These are phyloP conservation scores for Penicillium oxalicum DNA, from an alignment of 2,329 filamentous ascomycete genomes.

Conservation along the genomic window DNA sequence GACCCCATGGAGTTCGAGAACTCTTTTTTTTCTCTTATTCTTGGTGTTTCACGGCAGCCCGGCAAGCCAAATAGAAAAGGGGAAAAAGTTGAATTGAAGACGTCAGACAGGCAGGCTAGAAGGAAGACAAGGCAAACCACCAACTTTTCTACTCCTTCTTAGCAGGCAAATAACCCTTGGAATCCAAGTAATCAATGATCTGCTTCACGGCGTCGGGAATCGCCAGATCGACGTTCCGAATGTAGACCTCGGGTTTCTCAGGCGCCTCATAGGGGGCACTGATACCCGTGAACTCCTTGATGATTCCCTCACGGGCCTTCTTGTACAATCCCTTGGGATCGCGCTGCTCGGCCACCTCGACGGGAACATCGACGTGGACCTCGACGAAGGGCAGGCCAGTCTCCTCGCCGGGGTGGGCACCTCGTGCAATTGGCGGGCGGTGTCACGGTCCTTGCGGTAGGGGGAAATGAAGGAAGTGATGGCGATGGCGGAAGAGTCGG, in stretches of 20 bases:
- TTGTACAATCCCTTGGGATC: slow-evolving; percentile 98
- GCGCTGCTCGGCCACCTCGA: slow-evolving; percentile 87
- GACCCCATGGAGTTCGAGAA: too few relatives aligned
- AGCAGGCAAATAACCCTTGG: slow-evolving; percentile 56
- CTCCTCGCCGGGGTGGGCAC: slow-evolving; percentile 53
- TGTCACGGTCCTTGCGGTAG: slow-evolving; percentile 77
- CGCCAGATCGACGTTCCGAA: slow-evolving; percentile 72
- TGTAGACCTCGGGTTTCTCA: slow-evolving; percentile 75
- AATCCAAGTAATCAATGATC: slow-evolving; percentile 72
- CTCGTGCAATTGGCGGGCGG: slow-evolving; percentile 74
- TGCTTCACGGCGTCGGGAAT: slow-evolving; percentile 84
- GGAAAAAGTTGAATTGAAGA: too few relatives aligned
- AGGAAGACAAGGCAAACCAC: too few relatives aligned
- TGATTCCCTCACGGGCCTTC: slow-evolving; percentile 87
- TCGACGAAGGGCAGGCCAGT: slow-evolving; percentile 79
- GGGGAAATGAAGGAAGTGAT: slow-evolving; percentile 97
- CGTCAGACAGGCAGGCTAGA: too few relatives aligned
- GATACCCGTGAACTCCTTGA: slow-evolving; percentile 96
- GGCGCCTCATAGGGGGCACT: slow-evolving; percentile 93
- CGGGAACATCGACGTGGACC: slow-evolving; percentile 84
- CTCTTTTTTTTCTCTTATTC: too few relatives aligned
- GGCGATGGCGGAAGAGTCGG: slow-evolving; percentile 78
- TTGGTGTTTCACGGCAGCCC: too few relatives aligned
- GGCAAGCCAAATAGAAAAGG: too few relatives aligned
- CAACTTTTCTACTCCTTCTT: slow-evolving; percentile 26